Percentiles rank a stretch among this genome's conserved stretches.
Conservation (phyloP, 345 rosid genomes). For the Erodium maritimum region DNA sequence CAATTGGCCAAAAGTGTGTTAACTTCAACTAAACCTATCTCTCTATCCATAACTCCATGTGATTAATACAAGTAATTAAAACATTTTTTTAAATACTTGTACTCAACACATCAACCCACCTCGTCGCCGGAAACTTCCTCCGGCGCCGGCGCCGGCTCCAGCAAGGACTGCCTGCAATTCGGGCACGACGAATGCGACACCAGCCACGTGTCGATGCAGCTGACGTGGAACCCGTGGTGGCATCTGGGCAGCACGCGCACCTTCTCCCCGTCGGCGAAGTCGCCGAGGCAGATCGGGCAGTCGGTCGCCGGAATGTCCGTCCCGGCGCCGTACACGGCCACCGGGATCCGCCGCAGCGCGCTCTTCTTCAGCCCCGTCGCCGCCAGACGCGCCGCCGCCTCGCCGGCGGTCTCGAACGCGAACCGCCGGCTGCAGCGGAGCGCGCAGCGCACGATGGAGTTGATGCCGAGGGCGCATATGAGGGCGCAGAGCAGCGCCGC, state of each 20-base stretch:
- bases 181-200: slow-evolving; percentile 59
- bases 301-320: slow-evolving; percentile 39
- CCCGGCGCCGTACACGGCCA: slow-evolving; percentile 36
- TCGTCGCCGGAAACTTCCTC: slow-evolving; percentile 6
- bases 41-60: no score
- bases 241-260: slow-evolving; percentile 61
- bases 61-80: no score
- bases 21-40: no score
- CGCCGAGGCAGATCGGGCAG: slow-evolving; percentile 65
- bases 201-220: slow-evolving; percentile 60
- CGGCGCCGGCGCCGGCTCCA: slow-evolving; percentile 20
- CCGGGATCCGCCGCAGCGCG: slow-evolving; percentile 44
- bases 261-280: slow-evolving; percentile 53
- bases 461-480: slow-evolving; percentile 50
- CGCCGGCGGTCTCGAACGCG: slow-evolving; percentile 21
- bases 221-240: slow-evolving; percentile 62
- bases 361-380: slow-evolving; percentile 45
- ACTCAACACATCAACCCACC: no score
- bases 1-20: no score
- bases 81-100: no score
- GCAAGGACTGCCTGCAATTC: slow-evolving; percentile 49
- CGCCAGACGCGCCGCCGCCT: slow-evolving; percentile 21
- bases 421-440: slow-evolving; percentile 43
- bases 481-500: slow-evolving; percentile 57
- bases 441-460: slow-evolving; percentile 56